phyloP scores from a whole-genome alignment of 345 rosid genomes.

The Eucalyptus urophylla region DNA sequence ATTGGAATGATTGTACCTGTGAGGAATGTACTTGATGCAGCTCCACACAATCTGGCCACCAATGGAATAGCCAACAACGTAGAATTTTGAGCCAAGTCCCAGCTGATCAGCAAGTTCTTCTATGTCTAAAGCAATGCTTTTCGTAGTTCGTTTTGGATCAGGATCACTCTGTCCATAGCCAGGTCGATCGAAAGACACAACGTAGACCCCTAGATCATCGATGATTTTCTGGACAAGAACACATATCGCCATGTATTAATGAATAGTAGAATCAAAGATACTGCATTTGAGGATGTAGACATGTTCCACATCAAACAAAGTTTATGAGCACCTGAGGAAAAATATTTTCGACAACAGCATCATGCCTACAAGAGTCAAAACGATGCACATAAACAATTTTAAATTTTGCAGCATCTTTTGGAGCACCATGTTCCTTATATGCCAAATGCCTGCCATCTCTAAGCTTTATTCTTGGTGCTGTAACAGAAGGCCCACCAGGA shows the following conservation, averaged over 20 bases:
- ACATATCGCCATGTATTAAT: background rate
- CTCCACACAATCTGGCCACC: conserved; percentile 5
- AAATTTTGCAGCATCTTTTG: background rate
- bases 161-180: conserved; percentile 12
- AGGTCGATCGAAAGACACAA: conserved; percentile 9
- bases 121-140: conserved; percentile 2
- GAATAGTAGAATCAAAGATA: background rate
- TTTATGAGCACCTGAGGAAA: background rate
- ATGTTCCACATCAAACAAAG: background rate
- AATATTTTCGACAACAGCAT: background rate
- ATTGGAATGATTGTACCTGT: background rate
- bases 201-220: background rate
- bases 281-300: background rate
- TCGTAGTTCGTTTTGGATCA: background rate
- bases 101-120: conserved; percentile 11
- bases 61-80: background rate
- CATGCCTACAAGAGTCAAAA: background rate
- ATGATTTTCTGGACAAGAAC: background rate
- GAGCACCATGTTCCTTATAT: conserved; percentile 3
- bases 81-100: conserved; percentile 3
- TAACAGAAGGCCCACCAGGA: background rate
- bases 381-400: background rate
- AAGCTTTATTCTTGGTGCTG: conserved; percentile 6
- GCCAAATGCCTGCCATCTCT: conserved; percentile 10
- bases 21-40: conserved; percentile 8